Percentiles rank a stretch among this genome's conserved stretches.
Evolutionary conservation across 2,329 filamentous ascomycete species (phyloP).

Genomic region (Aspergillus niger): DNA sequence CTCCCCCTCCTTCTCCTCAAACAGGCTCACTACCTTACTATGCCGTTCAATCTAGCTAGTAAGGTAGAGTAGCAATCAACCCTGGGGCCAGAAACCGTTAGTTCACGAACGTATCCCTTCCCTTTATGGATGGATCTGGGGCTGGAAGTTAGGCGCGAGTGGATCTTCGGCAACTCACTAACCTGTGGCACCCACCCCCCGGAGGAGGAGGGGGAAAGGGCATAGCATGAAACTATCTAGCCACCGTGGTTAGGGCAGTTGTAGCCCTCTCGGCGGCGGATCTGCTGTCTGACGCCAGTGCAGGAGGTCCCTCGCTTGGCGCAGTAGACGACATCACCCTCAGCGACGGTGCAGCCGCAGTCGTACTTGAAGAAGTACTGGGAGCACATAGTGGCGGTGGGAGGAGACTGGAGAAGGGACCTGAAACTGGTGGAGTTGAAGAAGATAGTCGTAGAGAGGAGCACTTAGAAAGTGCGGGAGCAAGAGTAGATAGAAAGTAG

Average conservation of each 20-base stretch:
- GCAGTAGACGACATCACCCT: conserved; percentile 39
- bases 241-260: conserved; percentile 37
- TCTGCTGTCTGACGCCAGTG: conserved; percentile 35
- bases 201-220: not conserved
- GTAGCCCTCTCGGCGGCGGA: conserved; percentile 35
- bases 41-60: not conserved
- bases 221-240: conserved; percentile 10
- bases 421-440: not conserved
- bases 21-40: too few relatives aligned
- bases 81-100: not conserved
- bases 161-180: not conserved
- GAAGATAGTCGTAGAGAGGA: not conserved
- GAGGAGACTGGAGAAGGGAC: not conserved
- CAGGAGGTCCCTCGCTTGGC: conserved; percentile 36
- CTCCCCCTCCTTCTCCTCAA: too few relatives aligned
- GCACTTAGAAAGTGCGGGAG: too few relatives aligned
- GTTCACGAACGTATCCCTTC: not conserved
- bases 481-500: too few relatives aligned
- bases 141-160: not conserved
- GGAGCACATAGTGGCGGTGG: conserved; percentile 36
- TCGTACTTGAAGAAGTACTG: conserved; percentile 41
- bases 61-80: not conserved
- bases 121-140: not conserved
- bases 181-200: not conserved
- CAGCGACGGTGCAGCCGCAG: conserved; percentile 38